These are phyloP conservation scores for Quercus tomentella DNA, from an alignment of 331 rosid genomes.

Conservation along the genomic window DNA sequence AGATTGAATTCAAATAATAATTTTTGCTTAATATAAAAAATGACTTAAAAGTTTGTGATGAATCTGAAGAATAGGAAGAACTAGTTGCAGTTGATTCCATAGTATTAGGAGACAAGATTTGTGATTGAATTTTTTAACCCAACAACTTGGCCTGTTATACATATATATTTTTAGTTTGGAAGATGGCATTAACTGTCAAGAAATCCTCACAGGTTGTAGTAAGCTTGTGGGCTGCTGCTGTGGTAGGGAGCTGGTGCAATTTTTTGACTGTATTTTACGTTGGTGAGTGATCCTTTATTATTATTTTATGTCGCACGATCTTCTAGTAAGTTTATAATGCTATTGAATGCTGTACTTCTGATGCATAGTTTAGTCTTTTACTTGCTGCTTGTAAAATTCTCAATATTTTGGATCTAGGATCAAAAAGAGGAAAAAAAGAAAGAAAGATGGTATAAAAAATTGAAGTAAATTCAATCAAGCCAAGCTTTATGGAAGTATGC, in stretches of 20 bases:
- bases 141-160: not conserved
- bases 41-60: not conserved
- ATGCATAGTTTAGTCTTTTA: not conserved
- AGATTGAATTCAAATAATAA: not conserved
- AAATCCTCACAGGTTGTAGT: constrained; percentile 43
- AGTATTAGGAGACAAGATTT: not conserved
- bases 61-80: not conserved
- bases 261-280: constrained; percentile 80
- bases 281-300: constrained; percentile 50
- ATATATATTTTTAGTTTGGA: not conserved
- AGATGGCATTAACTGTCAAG: constrained; percentile 10
- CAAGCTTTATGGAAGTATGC: not conserved
- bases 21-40: not conserved
- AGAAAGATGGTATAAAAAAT: no score
- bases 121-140: not conserved
- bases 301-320: not conserved
- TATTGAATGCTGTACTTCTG: not conserved
- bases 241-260: constrained; percentile 91
- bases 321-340: not conserved
- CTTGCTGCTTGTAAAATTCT: not conserved
- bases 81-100: not conserved
- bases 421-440: not conserved
- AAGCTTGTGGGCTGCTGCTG: constrained; percentile 71
- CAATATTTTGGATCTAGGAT: not conserved
- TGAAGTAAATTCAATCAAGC: not conserved